Percentiles rank a stretch among this genome's conserved stretches.
phyloP scores from a whole-genome alignment of 805 yeast species.

The Gaillardinia entomophila region DNA sequence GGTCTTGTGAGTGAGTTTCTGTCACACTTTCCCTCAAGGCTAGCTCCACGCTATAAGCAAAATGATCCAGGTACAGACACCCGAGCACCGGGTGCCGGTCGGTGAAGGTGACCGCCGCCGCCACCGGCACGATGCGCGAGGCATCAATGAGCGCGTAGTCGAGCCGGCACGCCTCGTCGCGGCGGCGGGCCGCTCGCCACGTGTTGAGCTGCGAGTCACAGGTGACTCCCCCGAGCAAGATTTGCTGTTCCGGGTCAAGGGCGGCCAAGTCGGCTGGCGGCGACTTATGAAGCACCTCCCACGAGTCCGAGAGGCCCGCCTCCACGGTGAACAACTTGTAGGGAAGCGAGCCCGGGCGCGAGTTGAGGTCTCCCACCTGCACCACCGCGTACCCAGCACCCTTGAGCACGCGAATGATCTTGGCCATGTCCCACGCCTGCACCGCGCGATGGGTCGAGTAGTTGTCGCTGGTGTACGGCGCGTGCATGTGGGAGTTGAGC shows the following conservation, averaged over 20 bases:
- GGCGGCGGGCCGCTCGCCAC: slow-evolving; percentile 59
- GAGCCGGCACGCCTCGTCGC: slow-evolving; percentile 75
- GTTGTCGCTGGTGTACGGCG: slow-evolving; percentile 82
- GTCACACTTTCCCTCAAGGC: slow-evolving; percentile 7
- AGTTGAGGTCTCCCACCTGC: slow-evolving; percentile 90
- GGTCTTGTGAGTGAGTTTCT: slow-evolving; percentile 2
- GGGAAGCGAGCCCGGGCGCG: slow-evolving; percentile 82
- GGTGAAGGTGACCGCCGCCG: slow-evolving; percentile 71
- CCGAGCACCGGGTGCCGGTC: slow-evolving; percentile 49
- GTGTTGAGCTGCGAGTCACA: slow-evolving; percentile 86
- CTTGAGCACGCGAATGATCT: slow-evolving; percentile 52
- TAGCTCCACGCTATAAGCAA: slow-evolving; percentile 56
- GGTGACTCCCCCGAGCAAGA: slow-evolving; percentile 73
- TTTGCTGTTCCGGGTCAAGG: slow-evolving; percentile 45
- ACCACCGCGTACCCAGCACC: slow-evolving; percentile 79
- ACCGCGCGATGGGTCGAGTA: slow-evolving; percentile 86
- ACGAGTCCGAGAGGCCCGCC: slow-evolving; percentile 71
- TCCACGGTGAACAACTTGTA: slow-evolving; percentile 64
- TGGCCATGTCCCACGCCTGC: slow-evolving; percentile 94
- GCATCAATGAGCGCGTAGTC: slow-evolving; percentile 84
- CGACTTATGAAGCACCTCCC: slow-evolving; percentile 65
- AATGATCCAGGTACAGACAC: slow-evolving; percentile 86
- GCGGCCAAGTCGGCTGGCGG: slow-evolving; percentile 19
- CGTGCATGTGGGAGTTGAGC: slow-evolving; percentile 93
- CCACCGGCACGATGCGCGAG: slow-evolving; percentile 42